These are phyloP conservation scores for Aegilops bicornis DNA, from an alignment of 176 grass and related monocot genomes.

Conservation along the genomic window DNA sequence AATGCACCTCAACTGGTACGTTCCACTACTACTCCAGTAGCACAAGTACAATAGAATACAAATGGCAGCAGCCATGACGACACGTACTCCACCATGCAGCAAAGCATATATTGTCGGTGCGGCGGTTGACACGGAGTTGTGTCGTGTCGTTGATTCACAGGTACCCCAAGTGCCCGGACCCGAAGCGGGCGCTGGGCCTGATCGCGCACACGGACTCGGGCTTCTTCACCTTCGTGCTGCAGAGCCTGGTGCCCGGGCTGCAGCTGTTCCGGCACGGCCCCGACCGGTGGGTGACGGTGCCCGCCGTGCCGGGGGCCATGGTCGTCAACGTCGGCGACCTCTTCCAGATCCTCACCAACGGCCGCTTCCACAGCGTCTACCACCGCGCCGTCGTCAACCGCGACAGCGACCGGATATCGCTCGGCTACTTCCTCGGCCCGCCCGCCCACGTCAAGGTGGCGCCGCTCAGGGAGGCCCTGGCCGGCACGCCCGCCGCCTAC, in stretches of 20 bases:
- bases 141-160: slow-evolving; percentile 32
- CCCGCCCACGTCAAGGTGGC: slow-evolving; percentile 45
- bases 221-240: slow-evolving; percentile 86
- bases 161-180: slow-evolving; percentile 90
- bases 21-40: neutral
- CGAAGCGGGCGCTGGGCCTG: slow-evolving; percentile 74
- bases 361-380: slow-evolving; percentile 75
- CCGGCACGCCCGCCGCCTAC: slow-evolving; percentile 43
- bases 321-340: slow-evolving; percentile 91
- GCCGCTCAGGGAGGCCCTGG: slow-evolving; percentile 50
- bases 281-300: slow-evolving; percentile 74
- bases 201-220: slow-evolving; percentile 95
- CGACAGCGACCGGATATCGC: slow-evolving; percentile 59
- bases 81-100: neutral
- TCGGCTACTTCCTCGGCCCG: slow-evolving; percentile 81
- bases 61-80: neutral
- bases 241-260: slow-evolving; percentile 82
- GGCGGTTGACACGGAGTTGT: neutral
- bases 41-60: neutral
- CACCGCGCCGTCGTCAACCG: slow-evolving; percentile 91
- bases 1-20: slow-evolving; percentile 62
- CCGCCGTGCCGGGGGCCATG: slow-evolving; percentile 53
- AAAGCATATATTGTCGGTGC: neutral
- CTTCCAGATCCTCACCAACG: slow-evolving; percentile 91
- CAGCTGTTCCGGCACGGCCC: slow-evolving; percentile 63